Percentiles rank a stretch among this genome's conserved stretches.
Evolutionary conservation across 352 stramenopile genomes (phyloP).

Genomic region (Phytopythium litorale): DNA sequence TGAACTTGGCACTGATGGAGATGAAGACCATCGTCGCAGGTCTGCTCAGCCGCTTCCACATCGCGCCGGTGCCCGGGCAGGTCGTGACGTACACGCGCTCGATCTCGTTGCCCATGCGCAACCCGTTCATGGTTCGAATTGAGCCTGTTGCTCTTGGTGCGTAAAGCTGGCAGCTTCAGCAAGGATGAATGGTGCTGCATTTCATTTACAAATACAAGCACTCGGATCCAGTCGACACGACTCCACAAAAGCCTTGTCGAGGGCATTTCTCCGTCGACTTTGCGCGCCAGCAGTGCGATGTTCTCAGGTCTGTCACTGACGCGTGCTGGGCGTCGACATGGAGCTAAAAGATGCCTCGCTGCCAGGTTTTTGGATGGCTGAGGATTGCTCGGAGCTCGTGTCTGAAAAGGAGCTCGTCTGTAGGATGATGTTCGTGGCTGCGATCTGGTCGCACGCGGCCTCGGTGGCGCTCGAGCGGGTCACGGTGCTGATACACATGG

Average conservation of each 20-base stretch:
- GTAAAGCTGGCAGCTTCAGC: not conserved
- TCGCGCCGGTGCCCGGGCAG: constrained; percentile 27
- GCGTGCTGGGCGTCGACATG: not conserved
- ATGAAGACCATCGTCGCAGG: constrained; percentile 61
- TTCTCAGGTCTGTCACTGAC: not conserved
- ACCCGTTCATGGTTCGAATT: constrained; percentile 28
- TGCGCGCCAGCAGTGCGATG: too few species aligned
- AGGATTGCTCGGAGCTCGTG: not conserved
- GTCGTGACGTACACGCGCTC: constrained; percentile 35
- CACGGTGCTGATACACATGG: constrained; percentile 20
- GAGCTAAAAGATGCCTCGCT: not conserved
- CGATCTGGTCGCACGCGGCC: constrained; percentile 14
- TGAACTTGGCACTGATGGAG: constrained; percentile 67
- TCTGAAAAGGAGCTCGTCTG: constrained; percentile 2
- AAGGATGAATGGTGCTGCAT: too few species aligned
- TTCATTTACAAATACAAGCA: too few species aligned
- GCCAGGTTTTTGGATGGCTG: too few species aligned
- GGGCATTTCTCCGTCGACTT: too few species aligned
- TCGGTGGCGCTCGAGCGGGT: constrained; percentile 12
- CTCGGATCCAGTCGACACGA: too few species aligned
- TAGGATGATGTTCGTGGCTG: not conserved
- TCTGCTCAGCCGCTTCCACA: constrained; percentile 53
- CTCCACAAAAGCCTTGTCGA: too few species aligned
- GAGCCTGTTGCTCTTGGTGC: constrained; percentile 6
- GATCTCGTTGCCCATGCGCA: constrained; percentile 48